These are phyloP conservation scores for Cercospora janseana DNA, from an alignment of 2,329 filamentous ascomycete genomes.

Conservation along the genomic window DNA sequence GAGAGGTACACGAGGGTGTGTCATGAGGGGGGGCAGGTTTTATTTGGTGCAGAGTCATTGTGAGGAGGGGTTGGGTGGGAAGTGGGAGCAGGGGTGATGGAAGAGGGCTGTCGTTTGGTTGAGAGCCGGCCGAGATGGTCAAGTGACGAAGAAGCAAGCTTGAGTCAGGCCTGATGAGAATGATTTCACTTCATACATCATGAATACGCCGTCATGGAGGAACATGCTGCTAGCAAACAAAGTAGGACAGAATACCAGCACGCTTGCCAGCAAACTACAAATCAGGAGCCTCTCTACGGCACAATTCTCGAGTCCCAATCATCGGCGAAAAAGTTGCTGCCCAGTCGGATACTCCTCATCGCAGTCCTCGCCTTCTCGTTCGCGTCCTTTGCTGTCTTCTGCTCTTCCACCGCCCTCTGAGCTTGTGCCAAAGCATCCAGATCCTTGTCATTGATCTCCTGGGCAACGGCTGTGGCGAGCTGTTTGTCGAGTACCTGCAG, in stretches of 20 bases:
- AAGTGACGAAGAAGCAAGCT: too few species aligned
- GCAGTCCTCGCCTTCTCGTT: slow-evolving; percentile 27
- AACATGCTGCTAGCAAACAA: not conserved
- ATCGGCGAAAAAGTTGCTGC: slow-evolving; percentile 31
- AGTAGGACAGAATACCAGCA: too few species aligned
- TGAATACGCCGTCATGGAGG: too few species aligned
- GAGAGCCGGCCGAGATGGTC: too few species aligned
- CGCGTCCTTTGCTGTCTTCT: slow-evolving; percentile 25
- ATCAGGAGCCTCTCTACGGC: slow-evolving; percentile 16
- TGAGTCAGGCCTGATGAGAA: too few species aligned
- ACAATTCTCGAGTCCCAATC: slow-evolving; percentile 32
- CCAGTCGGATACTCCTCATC: slow-evolving; percentile 27
- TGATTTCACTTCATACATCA: too few species aligned
- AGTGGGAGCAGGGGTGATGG: not conserved
- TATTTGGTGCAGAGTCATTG: too few species aligned
- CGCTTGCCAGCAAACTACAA: not conserved
- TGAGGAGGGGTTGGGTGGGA: too few species aligned
- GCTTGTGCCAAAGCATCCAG: slow-evolving; percentile 38
- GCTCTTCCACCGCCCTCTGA: slow-evolving; percentile 36
- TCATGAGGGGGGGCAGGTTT: not conserved
- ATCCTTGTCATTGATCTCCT: slow-evolving; percentile 38
- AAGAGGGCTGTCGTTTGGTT: too few species aligned
- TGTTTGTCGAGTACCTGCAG: slow-evolving; percentile 43
- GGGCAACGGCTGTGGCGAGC: slow-evolving; percentile 39
- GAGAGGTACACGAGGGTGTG: not conserved